Percentiles rank a stretch among this genome's conserved stretches.
These are phyloP conservation scores for Aspergillus bombycis DNA, from an alignment of 2,329 filamentous ascomycete species.

Conservation along the genomic window DNA sequence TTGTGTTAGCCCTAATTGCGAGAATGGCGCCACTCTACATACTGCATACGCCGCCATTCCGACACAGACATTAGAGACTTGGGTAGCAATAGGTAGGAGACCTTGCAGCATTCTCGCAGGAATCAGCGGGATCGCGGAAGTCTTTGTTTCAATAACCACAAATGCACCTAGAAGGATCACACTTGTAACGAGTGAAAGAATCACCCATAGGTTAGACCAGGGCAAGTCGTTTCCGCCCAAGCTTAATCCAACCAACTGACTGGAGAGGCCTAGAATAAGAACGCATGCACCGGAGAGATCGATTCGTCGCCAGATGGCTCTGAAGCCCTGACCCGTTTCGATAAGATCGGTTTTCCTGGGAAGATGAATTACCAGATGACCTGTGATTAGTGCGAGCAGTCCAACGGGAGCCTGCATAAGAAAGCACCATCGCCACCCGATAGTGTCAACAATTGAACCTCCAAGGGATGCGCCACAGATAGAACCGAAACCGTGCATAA, in stretches of 20 bases:
- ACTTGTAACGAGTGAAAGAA: conserved; percentile 42
- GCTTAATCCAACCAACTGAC: conserved; percentile 54
- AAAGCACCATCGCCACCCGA: conserved; percentile 58
- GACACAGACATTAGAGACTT: conserved; percentile 62
- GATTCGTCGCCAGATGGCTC: conserved; percentile 56
- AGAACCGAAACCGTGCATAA: conserved; percentile 63
- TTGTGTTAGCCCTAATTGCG: neutral
- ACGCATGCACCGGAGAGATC: conserved; percentile 62
- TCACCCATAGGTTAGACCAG: conserved; percentile 48
- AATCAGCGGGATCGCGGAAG: conserved; percentile 49
- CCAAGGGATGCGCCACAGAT: conserved; percentile 57
- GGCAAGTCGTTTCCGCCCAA: conserved; percentile 51
- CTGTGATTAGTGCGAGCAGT: conserved; percentile 56
- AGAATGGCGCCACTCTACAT: conserved; percentile 30
- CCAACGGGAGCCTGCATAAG: conserved; percentile 65
- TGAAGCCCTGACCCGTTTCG: conserved; percentile 30
- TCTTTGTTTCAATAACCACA: conserved; percentile 44
- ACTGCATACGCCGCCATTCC: conserved; percentile 66
- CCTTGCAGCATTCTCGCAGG: conserved; percentile 58
- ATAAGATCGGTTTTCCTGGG: conserved; percentile 29
- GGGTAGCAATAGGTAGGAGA: conserved; percentile 56
- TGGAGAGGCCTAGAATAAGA: conserved; percentile 61
- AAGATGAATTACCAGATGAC: conserved; percentile 57
- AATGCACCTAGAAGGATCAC: conserved; percentile 42
- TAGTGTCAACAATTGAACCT: conserved; percentile 47